Evolutionary conservation across 140 eudicot genomes (phyloP).

Genomic region (Anethum foeniculum): DNA sequence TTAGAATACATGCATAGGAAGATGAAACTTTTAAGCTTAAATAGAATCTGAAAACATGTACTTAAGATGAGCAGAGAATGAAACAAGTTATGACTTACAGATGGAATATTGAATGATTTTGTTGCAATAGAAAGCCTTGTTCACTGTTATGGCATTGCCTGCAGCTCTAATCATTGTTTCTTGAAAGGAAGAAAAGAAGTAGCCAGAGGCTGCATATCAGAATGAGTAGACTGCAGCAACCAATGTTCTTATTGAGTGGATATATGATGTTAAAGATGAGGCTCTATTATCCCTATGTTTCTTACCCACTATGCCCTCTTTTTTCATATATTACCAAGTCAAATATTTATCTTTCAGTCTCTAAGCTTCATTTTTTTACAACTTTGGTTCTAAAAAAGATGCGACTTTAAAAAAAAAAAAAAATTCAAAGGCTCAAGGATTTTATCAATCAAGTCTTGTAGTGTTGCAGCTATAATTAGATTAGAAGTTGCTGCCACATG

Average conservation of each 20-base stretch:
- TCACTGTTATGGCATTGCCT: neutral
- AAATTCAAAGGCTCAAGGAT: too few relatives aligned
- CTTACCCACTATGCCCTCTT: slow-evolving; percentile 8
- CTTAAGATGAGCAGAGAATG: neutral
- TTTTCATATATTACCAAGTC: too few relatives aligned
- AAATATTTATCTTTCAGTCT: neutral
- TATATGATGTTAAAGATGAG: slow-evolving; percentile 10
- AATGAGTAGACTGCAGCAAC: neutral
- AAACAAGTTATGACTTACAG: slow-evolving; percentile 18
- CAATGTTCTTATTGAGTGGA: neutral
- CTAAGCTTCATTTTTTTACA: neutral
- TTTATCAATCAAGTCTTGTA: neutral
- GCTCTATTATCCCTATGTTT: slow-evolving; percentile 3
- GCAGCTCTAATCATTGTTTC: slow-evolving; percentile 15
- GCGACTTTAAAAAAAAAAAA: too few relatives aligned
- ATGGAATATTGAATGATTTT: slow-evolving; percentile 4
- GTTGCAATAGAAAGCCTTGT: slow-evolving; percentile 15
- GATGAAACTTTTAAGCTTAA: neutral
- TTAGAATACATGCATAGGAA: neutral
- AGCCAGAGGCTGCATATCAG: neutral
- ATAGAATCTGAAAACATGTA: too few relatives aligned
- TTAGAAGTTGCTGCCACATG: neutral
- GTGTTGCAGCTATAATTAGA: neutral
- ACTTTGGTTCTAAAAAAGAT: neutral
- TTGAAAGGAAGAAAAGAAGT: neutral